Percentiles rank a stretch among this genome's conserved stretches.
Evolutionary conservation across 306 rosid genomes (phyloP).

Genomic region (Morella rubra): DNA sequence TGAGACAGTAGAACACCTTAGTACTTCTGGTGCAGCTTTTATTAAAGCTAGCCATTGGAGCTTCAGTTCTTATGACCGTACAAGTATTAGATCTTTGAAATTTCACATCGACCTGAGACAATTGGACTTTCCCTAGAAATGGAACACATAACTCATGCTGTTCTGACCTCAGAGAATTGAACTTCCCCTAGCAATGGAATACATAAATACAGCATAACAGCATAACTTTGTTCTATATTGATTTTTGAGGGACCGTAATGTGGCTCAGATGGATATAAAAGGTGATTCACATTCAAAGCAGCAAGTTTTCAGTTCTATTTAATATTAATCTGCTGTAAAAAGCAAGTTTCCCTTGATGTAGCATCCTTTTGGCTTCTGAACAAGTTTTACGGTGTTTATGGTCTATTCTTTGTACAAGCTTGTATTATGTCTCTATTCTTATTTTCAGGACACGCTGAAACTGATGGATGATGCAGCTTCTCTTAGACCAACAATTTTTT

Average conservation of each 20-base stretch:
- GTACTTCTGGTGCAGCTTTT: neutral
- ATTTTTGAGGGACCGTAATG: neutral
- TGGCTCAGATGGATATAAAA: neutral
- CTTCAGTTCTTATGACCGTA: neutral
- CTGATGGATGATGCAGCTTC: conserved; percentile 85
- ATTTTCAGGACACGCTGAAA: conserved; percentile 82
- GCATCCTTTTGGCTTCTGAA: neutral
- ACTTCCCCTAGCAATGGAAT: neutral
- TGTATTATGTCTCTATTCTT: conserved; percentile 19
- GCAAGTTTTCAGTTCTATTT: neutral
- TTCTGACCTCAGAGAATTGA: too few relatives aligned
- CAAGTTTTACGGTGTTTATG: neutral
- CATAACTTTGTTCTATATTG: neutral
- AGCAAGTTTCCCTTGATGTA: neutral
- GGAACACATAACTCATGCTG: neutral
- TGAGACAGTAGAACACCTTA: neutral
- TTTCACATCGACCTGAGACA: neutral
- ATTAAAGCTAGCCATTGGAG: neutral
- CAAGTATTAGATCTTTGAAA: neutral
- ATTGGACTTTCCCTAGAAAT: neutral
- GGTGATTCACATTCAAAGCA: conserved; percentile 1
- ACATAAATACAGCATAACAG: neutral
- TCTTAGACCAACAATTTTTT: conserved; percentile 85
- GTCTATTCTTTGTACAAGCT: conserved; percentile 20
- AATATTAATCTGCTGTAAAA: neutral